Percentiles rank a stretch among this genome's conserved stretches.
phyloP scores from a whole-genome alignment of 2,329 filamentous ascomycete genomes.

The Ceratocystis cacaofunesta region DNA sequence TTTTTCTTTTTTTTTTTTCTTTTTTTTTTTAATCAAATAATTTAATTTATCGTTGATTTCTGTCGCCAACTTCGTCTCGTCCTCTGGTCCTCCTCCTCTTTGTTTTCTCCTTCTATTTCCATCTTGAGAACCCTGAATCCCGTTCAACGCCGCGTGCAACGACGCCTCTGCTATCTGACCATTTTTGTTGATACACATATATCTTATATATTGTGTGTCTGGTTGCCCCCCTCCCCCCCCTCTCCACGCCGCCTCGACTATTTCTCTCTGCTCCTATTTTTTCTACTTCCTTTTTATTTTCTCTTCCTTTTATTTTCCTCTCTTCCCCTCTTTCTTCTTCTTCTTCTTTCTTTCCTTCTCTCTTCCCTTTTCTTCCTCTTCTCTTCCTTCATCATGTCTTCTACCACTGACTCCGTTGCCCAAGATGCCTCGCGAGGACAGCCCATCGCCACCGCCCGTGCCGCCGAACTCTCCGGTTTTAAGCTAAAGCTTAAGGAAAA shows the following conservation, averaged over 20 bases:
- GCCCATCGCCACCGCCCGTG: constrained; percentile 45
- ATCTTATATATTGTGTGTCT: not conserved
- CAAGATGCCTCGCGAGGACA: constrained; percentile 49
- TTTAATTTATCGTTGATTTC: not conserved
- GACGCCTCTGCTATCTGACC: constrained; percentile 5
- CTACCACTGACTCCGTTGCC: constrained; percentile 23
- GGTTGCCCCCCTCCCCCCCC: not conserved
- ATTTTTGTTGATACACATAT: constrained; percentile 3
- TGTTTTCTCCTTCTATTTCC: not conserved
- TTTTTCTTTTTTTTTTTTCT: not conserved
- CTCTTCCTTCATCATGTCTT: constrained; percentile 22
- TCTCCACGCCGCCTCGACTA: not conserved
- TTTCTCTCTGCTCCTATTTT: constrained; percentile 7
- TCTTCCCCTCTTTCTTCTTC: constrained; percentile 12
- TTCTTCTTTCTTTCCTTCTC: constrained; percentile 21
- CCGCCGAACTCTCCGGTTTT: constrained; percentile 51
- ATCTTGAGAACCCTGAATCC: not conserved
- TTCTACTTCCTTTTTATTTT: constrained; percentile 6
- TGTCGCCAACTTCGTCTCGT: not conserved
- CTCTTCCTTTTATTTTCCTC: not conserved
- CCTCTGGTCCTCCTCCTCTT: not conserved
- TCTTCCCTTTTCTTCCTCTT: constrained; percentile 21
- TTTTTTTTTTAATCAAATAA: not conserved
- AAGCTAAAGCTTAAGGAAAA: constrained; percentile 56
- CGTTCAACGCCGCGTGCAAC: not conserved